phyloP scores from a whole-genome alignment of 2,329 filamentous ascomycete species.

The Allantophomopsis lycopodina region DNA sequence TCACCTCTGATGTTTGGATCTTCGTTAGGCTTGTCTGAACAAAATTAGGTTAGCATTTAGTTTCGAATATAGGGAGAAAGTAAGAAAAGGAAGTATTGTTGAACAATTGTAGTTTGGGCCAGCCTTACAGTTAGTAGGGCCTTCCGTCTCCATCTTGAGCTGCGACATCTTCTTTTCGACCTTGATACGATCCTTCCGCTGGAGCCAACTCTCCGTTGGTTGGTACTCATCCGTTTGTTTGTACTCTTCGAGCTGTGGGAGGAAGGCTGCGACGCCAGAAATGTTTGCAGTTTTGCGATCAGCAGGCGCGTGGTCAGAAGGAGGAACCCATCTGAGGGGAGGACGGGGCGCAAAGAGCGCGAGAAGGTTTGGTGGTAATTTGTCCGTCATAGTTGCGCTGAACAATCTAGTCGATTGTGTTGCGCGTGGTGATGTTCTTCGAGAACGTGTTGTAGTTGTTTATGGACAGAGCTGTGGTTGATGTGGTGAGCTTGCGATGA shows the following conservation, averaged over 20 bases:
- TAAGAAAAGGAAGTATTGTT: slow-evolving; percentile 4
- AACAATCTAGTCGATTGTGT: too few relatives aligned
- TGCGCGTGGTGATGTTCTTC: slow-evolving; percentile 5
- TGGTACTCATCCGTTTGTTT: slow-evolving; percentile 63
- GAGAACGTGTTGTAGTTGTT: background rate
- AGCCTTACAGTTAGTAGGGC: slow-evolving; percentile 16
- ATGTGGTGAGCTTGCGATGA: too few relatives aligned
- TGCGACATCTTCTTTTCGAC: slow-evolving; percentile 61
- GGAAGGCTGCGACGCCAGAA: slow-evolving; percentile 58
- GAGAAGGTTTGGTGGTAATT: slow-evolving; percentile 82
- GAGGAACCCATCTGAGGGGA: slow-evolving; percentile 77
- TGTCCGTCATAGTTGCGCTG: slow-evolving; percentile 68
- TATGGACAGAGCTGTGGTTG: too few relatives aligned
- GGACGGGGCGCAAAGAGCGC: slow-evolving; percentile 92
- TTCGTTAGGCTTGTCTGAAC: slow-evolving; percentile 62
- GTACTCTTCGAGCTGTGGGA: slow-evolving; percentile 63
- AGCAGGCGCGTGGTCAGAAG: slow-evolving; percentile 70
- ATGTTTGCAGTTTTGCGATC: slow-evolving; percentile 65
- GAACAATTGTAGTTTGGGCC: slow-evolving; percentile 11
- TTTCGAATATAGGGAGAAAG: slow-evolving; percentile 9
- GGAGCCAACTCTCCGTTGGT: slow-evolving; percentile 86
- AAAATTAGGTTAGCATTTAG: slow-evolving; percentile 8
- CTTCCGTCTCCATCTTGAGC: slow-evolving; percentile 29
- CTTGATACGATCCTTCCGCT: slow-evolving; percentile 73
- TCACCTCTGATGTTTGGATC: slow-evolving; percentile 87